phyloP scores from a whole-genome alignment of 2,329 filamentous ascomycete genomes.

The Botryotinia convoluta region DNA sequence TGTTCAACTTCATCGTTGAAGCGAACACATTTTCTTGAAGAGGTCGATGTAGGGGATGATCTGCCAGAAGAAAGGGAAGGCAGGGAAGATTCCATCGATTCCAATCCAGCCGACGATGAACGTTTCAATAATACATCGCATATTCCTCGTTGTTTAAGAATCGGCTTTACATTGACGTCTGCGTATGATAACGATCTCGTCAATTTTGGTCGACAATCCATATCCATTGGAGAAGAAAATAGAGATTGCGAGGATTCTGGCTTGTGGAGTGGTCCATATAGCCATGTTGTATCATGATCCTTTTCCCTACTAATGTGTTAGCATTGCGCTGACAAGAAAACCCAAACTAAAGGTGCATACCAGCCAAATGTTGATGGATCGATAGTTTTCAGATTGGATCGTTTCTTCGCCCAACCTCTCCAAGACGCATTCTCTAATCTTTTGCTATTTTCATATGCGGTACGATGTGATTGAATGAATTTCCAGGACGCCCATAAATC shows the following conservation, averaged over 20 bases:
- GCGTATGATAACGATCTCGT: background rate
- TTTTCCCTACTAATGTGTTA: constrained; percentile 68
- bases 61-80: constrained; percentile 14
- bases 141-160: constrained; percentile 94
- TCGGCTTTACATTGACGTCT: constrained; percentile 60
- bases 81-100: background rate
- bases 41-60: constrained; percentile 13
- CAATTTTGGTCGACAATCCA: constrained; percentile 41
- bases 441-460: constrained; percentile 75
- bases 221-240: constrained; percentile 43
- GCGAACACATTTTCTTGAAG: constrained; percentile 18
- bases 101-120: constrained; percentile 65
- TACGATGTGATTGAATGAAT: constrained; percentile 78
- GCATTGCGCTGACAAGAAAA: constrained; percentile 15
- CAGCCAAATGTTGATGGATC: constrained; percentile 92
- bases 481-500: constrained; percentile 98
- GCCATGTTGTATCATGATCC: constrained; percentile 95
- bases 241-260: background rate
- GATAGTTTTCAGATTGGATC: constrained; percentile 81
- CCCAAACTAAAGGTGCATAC: constrained; percentile 50
- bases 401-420: constrained; percentile 94
- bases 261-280: constrained; percentile 88
- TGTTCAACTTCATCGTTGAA: constrained; percentile 21
- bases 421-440: constrained; percentile 94
- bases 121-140: constrained; percentile 92